Evolutionary conservation across 371 early-diverging fungal species (phyloP), one percentile per base, ranked within the genome.

Genomic region (Zopfochytrium polystomum): DNA sequence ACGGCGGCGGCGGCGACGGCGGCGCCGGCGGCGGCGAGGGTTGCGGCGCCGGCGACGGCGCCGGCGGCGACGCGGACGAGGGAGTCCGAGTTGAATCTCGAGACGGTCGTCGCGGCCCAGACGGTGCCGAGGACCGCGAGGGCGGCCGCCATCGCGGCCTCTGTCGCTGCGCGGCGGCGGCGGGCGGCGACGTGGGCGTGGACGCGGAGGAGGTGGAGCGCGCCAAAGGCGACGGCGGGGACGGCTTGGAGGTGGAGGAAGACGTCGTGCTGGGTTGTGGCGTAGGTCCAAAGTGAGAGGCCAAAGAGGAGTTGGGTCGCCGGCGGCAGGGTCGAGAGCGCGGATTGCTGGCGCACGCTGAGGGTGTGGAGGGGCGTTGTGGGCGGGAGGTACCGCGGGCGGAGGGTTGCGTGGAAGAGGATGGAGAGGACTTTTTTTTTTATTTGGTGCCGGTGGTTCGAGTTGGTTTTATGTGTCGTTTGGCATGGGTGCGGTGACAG

Each of bases 201-300:
- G 38, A 38, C 7, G 38, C 38, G 38, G 11, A 38, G 38, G 38
- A 18, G 7, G 38, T 11, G 7, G 38, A 34, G 32, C 35, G 11
- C 54, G 29, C n/a, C 54, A 13, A 35, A 32, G 35, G 34, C 35
- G 7, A 54, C 20, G 13, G 54, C 22, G 35, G 54, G 35, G 32
- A 54, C 35, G 54, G 3, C 20, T 11, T 54, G 54, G 32, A 38
- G 35, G 38, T 54, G 35, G 35, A 54, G 23, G 54, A 54, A 54
- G 35, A 54, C 33, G 54, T 54, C 54, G 13, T 54, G 13, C 34
- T 35, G 54, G 54, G 30, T 13, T 9, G 35, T 13, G 32, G 54
- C 54, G 35, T 54, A 54, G 35, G 18, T 35, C 15, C 30, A 23
- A 23, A 29, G 35, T 11, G 54, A n/a, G n/a, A 23, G 29, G 35